Evolutionary conservation across 441 rosid species (phyloP).

Genomic region (Gossypium schwendimanii): DNA sequence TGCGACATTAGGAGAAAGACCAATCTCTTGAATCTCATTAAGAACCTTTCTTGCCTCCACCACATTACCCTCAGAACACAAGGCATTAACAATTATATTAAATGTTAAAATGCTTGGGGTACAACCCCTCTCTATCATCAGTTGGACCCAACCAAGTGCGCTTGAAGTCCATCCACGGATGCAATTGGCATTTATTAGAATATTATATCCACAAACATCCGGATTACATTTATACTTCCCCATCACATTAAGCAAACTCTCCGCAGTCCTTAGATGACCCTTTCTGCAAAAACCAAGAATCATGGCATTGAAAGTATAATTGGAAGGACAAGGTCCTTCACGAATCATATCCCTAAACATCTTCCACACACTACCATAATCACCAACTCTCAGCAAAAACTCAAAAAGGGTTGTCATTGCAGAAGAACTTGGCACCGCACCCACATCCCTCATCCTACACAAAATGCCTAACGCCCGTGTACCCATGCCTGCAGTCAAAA

Average conservation of each 20-base stretch:
- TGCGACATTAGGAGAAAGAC: conserved; percentile 38
- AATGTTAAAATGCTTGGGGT: conserved; percentile 45
- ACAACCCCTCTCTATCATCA: conserved; percentile 50
- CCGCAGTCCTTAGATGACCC: conserved; percentile 36
- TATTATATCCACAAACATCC: conserved; percentile 49
- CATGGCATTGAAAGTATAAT: conserved; percentile 36
- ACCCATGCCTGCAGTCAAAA: conserved; percentile 39
- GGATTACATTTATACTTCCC: conserved; percentile 42
- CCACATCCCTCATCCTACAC: conserved; percentile 44
- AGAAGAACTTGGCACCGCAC: conserved; percentile 41
- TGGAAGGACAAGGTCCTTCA: conserved; percentile 47
- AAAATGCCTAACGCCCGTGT: conserved; percentile 38
- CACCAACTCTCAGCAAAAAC: conserved; percentile 53
- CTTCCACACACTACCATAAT: conserved; percentile 56
- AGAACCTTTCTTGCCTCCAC: conserved; percentile 48
- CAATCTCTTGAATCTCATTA: conserved; percentile 35
- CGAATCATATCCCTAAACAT: conserved; percentile 49
- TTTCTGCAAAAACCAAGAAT: conserved; percentile 55
- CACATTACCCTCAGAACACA: conserved; percentile 53
- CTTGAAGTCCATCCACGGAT: conserved; percentile 29
- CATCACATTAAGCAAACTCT: conserved; percentile 55
- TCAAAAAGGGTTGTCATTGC: conserved; percentile 46
- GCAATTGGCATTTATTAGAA: conserved; percentile 52
- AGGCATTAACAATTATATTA: conserved; percentile 43
- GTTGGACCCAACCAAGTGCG: conserved; percentile 39